phyloP scores from a whole-genome alignment of 2,329 filamentous ascomycete species.

The Amesomyces nigricolor region DNA sequence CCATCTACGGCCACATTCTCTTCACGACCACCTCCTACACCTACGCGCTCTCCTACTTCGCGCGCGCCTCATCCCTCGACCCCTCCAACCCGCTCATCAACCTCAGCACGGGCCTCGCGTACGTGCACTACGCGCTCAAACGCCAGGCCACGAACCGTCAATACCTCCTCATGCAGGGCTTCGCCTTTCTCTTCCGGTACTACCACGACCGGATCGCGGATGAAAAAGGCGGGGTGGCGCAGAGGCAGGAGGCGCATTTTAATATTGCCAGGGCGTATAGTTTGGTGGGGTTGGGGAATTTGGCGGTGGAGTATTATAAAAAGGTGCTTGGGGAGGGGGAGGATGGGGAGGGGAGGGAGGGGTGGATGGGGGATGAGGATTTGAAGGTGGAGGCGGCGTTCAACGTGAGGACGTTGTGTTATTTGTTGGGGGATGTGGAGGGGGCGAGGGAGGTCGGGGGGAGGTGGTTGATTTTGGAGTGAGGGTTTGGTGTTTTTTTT shows the following conservation, averaged over 20 bases:
- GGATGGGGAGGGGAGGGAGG: slow-evolving; percentile 2
- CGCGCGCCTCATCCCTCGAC: slow-evolving; percentile 68
- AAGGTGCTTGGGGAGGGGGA: slow-evolving; percentile 39
- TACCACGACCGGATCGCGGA: slow-evolving; percentile 50
- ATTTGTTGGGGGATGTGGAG: slow-evolving; percentile 56
- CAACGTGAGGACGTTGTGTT: slow-evolving; percentile 64
- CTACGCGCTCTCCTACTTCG: slow-evolving; percentile 82
- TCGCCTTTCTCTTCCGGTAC: slow-evolving; percentile 74
- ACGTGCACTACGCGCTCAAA: slow-evolving; percentile 85
- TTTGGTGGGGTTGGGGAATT: slow-evolving; percentile 63
- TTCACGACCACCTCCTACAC: slow-evolving; percentile 78
- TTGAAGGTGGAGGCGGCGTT: slow-evolving; percentile 67
- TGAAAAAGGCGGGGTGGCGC: slow-evolving; percentile 23
- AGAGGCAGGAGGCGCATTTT: slow-evolving; percentile 72
- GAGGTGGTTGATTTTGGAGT: slow-evolving; percentile 45
- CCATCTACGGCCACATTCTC: slow-evolving; percentile 86
- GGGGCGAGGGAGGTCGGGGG: slow-evolving; percentile 57
- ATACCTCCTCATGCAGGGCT: slow-evolving; percentile 77
- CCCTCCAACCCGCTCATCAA: slow-evolving; percentile 72
- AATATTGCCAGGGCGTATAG: slow-evolving; percentile 76
- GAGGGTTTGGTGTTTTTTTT: too few relatives aligned
- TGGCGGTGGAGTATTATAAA: slow-evolving; percentile 68
- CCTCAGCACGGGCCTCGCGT: slow-evolving; percentile 74
- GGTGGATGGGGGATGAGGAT: slow-evolving; percentile 42
- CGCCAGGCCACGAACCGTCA: slow-evolving; percentile 86